A percentile compares a stretch with the other conserved stretches of the same genome.
Evolutionary conservation across 805 yeast genomes (phyloP).

Genomic region (Metschnikowia noctiluminum): DNA sequence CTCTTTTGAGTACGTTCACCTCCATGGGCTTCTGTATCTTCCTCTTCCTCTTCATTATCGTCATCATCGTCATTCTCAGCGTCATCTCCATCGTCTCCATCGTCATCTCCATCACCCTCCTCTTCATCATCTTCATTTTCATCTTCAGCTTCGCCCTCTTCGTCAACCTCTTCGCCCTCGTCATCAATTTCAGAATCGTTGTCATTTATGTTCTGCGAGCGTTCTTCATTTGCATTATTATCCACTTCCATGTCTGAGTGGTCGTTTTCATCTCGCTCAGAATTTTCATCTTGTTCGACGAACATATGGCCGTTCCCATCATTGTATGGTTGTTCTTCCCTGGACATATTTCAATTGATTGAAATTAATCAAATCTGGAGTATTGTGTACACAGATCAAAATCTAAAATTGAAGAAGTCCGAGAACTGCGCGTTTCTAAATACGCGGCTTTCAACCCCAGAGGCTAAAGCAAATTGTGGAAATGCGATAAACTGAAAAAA

Average conservation of each 20-base stretch:
- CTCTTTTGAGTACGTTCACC: background rate
- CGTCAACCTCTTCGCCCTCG: slow-evolving; percentile 22
- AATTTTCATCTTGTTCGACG: slow-evolving; percentile 14
- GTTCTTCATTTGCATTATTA: slow-evolving; percentile 20
- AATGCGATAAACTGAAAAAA: too few relatives aligned
- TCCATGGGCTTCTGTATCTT: slow-evolving; percentile 12
- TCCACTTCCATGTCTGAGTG: slow-evolving; percentile 18
- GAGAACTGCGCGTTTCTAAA: background rate
- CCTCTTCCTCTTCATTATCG: slow-evolving; percentile 8
- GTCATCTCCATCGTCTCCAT: background rate
- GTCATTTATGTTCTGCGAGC: slow-evolving; percentile 1
- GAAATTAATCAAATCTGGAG: too few relatives aligned
- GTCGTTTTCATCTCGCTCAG: slow-evolving; percentile 15
- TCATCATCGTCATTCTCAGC: background rate
- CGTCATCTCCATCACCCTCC: slow-evolving; percentile 14
- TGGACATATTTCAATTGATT: slow-evolving; percentile 7
- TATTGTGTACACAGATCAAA: too few relatives aligned
- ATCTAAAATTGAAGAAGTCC: too few relatives aligned
- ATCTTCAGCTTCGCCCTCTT: slow-evolving; percentile 25
- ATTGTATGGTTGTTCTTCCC: slow-evolving; percentile 23
- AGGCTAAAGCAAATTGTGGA: background rate
- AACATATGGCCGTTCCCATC: slow-evolving; percentile 18
- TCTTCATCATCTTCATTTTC: slow-evolving; percentile 26
- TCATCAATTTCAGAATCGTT: slow-evolving; percentile 20
- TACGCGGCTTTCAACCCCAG: slow-evolving; percentile 1